Percentiles rank a stretch among this genome's conserved stretches.
Evolutionary conservation across 2,329 filamentous ascomycete genomes (phyloP).

Genomic region (Davidsoniella neocaledoniae): DNA sequence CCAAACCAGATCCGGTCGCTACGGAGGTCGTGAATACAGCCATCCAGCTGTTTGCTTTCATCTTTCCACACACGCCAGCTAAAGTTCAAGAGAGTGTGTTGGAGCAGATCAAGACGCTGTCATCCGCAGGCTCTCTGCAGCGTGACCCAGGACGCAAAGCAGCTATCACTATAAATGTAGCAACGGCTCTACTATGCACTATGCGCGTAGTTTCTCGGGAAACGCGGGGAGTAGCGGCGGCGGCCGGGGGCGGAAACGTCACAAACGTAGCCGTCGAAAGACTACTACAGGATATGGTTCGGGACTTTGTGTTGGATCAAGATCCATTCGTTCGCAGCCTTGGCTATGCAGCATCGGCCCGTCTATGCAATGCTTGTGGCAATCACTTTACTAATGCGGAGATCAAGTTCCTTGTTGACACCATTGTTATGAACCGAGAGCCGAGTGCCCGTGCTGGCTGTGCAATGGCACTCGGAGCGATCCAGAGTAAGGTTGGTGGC

Average conservation of each 20-base stretch:
- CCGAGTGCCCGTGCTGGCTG: constrained; percentile 87
- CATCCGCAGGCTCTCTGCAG: constrained; percentile 64
- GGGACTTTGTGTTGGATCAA: constrained; percentile 60
- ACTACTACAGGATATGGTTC: constrained; percentile 57
- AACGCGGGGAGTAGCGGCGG: constrained; percentile 42
- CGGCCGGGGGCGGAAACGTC: constrained; percentile 40
- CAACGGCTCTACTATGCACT: constrained; percentile 61
- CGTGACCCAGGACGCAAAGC: constrained; percentile 77
- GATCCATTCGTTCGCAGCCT: constrained; percentile 77
- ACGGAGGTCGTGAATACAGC: constrained; percentile 92
- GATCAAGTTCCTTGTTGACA: constrained; percentile 83
- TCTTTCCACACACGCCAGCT: constrained; percentile 71
- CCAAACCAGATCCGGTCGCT: constrained; percentile 55
- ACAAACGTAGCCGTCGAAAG: constrained; percentile 64
- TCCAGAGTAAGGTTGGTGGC: constrained; percentile 87
- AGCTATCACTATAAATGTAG: constrained; percentile 81
- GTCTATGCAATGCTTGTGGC: constrained; percentile 69
- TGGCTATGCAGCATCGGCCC: constrained; percentile 69
- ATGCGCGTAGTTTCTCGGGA: constrained; percentile 76
- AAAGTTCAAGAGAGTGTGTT: constrained; percentile 93
- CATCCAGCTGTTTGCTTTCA: constrained; percentile 81
- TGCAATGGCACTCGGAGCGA: constrained; percentile 80
- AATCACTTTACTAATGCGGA: constrained; percentile 79
- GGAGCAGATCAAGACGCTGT: constrained; percentile 80
- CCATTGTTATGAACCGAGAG: constrained; percentile 84